phyloP scores from a whole-genome alignment of 2,329 filamentous ascomycete species.

The Fusarium dimerum region DNA sequence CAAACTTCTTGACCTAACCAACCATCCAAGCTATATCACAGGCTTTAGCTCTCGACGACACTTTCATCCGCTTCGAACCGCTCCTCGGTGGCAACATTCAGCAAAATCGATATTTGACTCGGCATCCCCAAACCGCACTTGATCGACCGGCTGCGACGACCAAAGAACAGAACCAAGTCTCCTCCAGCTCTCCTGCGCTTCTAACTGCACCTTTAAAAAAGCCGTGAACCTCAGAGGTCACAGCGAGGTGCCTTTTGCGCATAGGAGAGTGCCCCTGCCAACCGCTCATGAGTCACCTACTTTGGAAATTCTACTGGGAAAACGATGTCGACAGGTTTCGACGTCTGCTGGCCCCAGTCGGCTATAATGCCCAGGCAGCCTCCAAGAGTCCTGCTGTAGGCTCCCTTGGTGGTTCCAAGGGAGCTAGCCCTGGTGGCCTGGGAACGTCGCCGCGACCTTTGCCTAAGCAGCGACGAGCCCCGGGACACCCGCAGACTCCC shows the following conservation, averaged over 20 bases:
- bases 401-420: slow-evolving; percentile 18
- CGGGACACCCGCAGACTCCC: slow-evolving; percentile 47
- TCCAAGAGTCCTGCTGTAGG: slow-evolving; percentile 55
- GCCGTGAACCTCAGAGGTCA: slow-evolving; percentile 83
- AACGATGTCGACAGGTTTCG: slow-evolving; percentile 96
- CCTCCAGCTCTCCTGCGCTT: slow-evolving; percentile 35
- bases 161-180: slow-evolving; percentile 1
- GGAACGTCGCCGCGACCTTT: slow-evolving; percentile 52
- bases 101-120: neutral
- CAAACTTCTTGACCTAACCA: neutral
- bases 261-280: slow-evolving; percentile 37
- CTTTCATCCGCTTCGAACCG: slow-evolving; percentile 10
- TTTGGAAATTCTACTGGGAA: slow-evolving; percentile 97
- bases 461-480: slow-evolving; percentile 53
- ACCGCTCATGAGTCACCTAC: slow-evolving; percentile 83
- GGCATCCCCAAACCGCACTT: neutral
- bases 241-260: slow-evolving; percentile 78
- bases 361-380: slow-evolving; percentile 55
- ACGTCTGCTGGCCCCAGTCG: slow-evolving; percentile 77
- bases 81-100: slow-evolving; percentile 25
- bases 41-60: slow-evolving; percentile 1
- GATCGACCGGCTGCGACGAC: neutral
- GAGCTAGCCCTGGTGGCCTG: slow-evolving; percentile 43
- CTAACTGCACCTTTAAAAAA: slow-evolving; percentile 76
- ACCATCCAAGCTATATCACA: no score